Conservation (phyloP, 768 basidiomycete species). For the Psilocybe tampanensis region DNA sequence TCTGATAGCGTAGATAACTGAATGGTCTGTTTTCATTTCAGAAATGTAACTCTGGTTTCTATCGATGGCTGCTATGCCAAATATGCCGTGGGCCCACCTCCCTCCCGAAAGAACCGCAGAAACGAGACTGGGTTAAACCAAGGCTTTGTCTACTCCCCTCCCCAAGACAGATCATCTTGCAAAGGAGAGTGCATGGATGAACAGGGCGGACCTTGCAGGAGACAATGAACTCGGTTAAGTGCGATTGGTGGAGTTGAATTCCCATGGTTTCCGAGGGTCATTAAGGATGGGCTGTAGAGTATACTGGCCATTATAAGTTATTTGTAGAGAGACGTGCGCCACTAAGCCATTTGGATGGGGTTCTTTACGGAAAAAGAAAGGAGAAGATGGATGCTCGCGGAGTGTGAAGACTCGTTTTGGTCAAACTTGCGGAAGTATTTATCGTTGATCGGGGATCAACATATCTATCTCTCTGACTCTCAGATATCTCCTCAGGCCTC, state of each 20-base stretch:
- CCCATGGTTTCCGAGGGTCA: constrained; percentile 30
- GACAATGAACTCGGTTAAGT: constrained; percentile 18
- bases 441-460: constrained; percentile 68
- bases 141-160: not conserved
- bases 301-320: constrained; percentile 22
- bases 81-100: not conserved
- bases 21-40: not conserved
- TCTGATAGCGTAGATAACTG: not conserved
- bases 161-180: not conserved
- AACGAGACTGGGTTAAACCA: not conserved
- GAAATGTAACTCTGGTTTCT: not conserved
- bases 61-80: constrained; percentile 9
- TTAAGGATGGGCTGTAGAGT: constrained; percentile 13
- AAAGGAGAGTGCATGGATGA: constrained; percentile 6
- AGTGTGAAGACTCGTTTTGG: constrained; percentile 27
- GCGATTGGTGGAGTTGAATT: constrained; percentile 22
- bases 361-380: constrained; percentile 22
- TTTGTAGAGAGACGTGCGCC: constrained; percentile 31
- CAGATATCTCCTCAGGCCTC: constrained; percentile 17
- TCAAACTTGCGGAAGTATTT: constrained; percentile 37
- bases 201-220: constrained; percentile 15
- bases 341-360: constrained; percentile 36
- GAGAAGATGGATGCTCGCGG: constrained; percentile 28
- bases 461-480: constrained; percentile 36
- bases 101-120: not conserved